Conservation (phyloP, 192 early-diverging fungal species). For the Piromyces finnis region DNA sequence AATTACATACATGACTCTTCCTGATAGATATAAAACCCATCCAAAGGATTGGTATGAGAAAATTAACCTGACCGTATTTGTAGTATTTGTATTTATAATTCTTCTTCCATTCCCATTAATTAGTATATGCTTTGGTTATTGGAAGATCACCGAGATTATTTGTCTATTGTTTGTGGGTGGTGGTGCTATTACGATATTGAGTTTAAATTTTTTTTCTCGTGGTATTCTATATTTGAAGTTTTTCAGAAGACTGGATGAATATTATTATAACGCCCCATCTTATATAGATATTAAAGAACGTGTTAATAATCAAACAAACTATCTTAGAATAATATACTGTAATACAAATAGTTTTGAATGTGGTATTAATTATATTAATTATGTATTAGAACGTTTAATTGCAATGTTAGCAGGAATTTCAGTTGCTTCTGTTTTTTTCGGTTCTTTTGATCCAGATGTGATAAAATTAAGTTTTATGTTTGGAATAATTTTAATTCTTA, state of each 20-base stretch:
- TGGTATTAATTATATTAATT: background rate
- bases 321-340: background rate
- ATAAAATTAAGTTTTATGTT: background rate
- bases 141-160: background rate
- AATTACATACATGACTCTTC: background rate
- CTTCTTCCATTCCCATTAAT: background rate
- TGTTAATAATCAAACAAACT: background rate
- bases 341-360: background rate
- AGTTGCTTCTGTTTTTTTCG: background rate
- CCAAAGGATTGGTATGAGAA: background rate
- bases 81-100: background rate
- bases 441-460: background rate
- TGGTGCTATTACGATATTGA: background rate
- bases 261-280: background rate
- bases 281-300: background rate
- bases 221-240: background rate
- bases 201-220: background rate
- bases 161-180: background rate
- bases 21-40: background rate
- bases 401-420: background rate
- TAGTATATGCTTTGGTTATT: background rate
- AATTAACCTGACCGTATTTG: background rate
- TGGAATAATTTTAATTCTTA: background rate
- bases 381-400: background rate
- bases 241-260: background rate